Conservation (phyloP, 2,329 filamentous ascomycete species). For the Fusarium acutatum region DNA sequence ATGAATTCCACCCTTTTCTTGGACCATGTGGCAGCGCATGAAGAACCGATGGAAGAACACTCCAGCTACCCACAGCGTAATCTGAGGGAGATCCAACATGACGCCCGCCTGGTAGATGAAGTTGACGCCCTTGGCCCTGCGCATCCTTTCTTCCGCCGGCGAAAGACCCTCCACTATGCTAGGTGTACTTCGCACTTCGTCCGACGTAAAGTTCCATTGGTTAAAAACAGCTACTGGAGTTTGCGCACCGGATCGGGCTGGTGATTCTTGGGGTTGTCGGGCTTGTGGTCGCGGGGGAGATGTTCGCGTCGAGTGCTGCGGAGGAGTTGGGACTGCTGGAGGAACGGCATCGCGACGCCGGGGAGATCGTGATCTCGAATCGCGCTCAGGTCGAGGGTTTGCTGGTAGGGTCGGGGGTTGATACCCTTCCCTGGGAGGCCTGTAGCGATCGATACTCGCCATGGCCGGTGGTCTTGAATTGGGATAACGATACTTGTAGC, state of each 20-base stretch:
- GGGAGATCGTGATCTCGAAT: conserved; percentile 59
- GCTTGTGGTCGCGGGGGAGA: conserved; percentile 62
- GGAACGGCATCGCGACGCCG: conserved; percentile 62
- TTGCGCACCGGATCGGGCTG: conserved; percentile 51
- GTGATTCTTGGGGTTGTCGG: conserved; percentile 54
- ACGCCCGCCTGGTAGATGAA: conserved; percentile 96
- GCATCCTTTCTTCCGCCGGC: conserved; percentile 78
- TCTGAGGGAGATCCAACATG: conserved; percentile 88
- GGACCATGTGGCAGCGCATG: conserved; percentile 86
- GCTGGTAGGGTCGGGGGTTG: conserved; percentile 59
- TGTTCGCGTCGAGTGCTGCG: conserved; percentile 62
- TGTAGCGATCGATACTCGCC: conserved; percentile 69
- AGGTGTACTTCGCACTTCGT: conserved; percentile 83
- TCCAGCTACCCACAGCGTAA: conserved; percentile 89
- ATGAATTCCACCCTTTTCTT: conserved; percentile 80
- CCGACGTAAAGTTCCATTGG: conserved; percentile 91
- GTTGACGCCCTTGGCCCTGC: conserved; percentile 90
- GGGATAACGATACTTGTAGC: conserved; percentile 34
- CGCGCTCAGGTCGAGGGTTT: conserved; percentile 52
- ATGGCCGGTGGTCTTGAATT: conserved; percentile 49
- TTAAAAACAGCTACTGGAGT: conserved; percentile 51
- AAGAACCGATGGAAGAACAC: conserved; percentile 97
- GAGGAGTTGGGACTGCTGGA: conserved; percentile 69
- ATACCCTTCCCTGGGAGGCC: conserved; percentile 65
- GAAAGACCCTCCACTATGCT: conserved; percentile 85